These are phyloP conservation scores for Asterochloris sp. DNA, from an alignment of 139 green algal species.

Conservation along the genomic window DNA sequence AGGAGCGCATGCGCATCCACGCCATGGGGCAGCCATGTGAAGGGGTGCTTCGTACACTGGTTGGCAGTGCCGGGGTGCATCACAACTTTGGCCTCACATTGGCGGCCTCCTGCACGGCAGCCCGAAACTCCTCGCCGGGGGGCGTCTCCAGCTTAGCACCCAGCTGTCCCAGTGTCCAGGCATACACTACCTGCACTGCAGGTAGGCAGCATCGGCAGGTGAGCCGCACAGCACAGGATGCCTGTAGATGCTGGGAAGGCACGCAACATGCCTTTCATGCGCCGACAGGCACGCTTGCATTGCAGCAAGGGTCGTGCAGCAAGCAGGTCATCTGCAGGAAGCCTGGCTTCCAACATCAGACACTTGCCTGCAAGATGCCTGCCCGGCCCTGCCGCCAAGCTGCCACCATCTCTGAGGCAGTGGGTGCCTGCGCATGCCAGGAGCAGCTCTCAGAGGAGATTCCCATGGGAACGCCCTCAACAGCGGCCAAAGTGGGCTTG, in stretches of 20 bases:
- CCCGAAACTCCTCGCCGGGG: conserved; percentile 61
- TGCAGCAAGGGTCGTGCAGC: neutral
- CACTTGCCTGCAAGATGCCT: conserved; percentile 1
- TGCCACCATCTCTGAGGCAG: neutral
- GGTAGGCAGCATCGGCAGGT: neutral
- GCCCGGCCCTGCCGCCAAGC: neutral
- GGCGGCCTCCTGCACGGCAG: conserved; percentile 47
- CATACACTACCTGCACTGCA: conserved; percentile 44
- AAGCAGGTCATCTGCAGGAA: too few relatives aligned
- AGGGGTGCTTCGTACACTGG: neutral
- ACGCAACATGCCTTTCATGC: neutral
- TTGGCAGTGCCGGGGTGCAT: neutral
- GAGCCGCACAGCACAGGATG: conserved; percentile 14
- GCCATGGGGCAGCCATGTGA: neutral
- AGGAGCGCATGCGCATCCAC: neutral
- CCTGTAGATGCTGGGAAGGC: neutral
- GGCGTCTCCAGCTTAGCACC: conserved; percentile 24
- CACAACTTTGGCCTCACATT: conserved; percentile 10
- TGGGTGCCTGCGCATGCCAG: neutral
- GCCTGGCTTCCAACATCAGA: too few relatives aligned
- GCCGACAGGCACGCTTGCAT: neutral
- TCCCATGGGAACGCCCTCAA: neutral
- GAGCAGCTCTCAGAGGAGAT: neutral
- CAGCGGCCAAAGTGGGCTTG: neutral
- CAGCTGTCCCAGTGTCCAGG: conserved; percentile 44